Evolutionary conservation across 164 flowering plant genomes (phyloP).

Genomic region (Sedum album): DNA sequence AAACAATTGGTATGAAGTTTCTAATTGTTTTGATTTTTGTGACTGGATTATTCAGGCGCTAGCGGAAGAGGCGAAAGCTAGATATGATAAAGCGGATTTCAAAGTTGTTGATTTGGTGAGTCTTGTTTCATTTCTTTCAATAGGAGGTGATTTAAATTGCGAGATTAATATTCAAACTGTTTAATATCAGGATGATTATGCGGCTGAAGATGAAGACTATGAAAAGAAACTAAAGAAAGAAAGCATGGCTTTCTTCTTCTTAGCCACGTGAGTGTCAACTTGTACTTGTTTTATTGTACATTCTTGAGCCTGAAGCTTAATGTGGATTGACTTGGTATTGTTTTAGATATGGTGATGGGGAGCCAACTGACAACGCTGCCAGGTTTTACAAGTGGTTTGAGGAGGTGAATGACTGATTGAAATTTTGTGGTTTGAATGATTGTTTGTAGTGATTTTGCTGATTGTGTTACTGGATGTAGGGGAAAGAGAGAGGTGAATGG

Average conservation of each 20-base stretch:
- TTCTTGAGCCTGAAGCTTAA: background rate
- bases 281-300: background rate
- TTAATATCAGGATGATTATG: slow-evolving; percentile 76
- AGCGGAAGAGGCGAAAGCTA: slow-evolving; percentile 70
- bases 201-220: slow-evolving; percentile 78
- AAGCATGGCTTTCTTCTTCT: slow-evolving; percentile 55
- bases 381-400: slow-evolving; percentile 90
- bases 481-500: slow-evolving; percentile 56
- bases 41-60: slow-evolving; percentile 40
- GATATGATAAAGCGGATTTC: slow-evolving; percentile 69
- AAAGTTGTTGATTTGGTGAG: slow-evolving; percentile 85
- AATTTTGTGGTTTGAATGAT: background rate
- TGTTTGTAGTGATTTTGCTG: background rate
- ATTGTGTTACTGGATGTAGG: slow-evolving; percentile 11
- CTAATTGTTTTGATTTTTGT: background rate
- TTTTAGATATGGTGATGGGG: slow-evolving; percentile 83
- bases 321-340: slow-evolving; percentile 13
- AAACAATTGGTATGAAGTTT: background rate
- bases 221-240: slow-evolving; percentile 79
- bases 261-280: slow-evolving; percentile 74
- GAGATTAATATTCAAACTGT: background rate
- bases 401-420: slow-evolving; percentile 40
- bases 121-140: background rate
- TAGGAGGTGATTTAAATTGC: background rate
- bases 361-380: slow-evolving; percentile 95